Evolutionary conservation across 305 asterid genomes (phyloP).

Genomic region (Caryopteris hybrid): DNA sequence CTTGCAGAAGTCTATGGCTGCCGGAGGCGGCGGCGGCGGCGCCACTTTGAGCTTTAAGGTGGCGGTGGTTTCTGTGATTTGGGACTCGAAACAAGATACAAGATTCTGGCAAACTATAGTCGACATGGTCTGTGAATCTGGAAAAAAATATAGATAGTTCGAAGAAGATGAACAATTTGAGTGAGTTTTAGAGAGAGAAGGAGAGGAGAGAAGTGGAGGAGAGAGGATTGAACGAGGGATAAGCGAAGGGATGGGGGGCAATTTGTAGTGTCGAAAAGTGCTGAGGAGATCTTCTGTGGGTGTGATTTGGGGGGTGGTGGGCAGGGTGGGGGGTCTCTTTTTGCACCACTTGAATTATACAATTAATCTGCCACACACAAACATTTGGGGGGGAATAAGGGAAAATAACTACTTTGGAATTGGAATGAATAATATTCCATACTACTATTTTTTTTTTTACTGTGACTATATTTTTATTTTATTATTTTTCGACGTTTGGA

Average conservation of each 20-base stretch:
- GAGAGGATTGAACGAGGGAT: conserved; percentile 43
- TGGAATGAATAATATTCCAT: conserved; percentile 9
- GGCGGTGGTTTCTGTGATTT: conserved; percentile 38
- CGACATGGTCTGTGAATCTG: conserved; percentile 32
- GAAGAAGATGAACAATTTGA: not conserved
- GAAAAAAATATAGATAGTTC: not conserved
- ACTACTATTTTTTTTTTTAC: not conserved
- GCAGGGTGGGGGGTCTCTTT: conserved; percentile 18
- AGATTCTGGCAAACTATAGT: conserved; percentile 45
- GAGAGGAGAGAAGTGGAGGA: conserved; percentile 7
- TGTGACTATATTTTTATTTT: not conserved
- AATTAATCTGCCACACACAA: conserved; percentile 28
- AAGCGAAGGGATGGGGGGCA: conserved; percentile 42
- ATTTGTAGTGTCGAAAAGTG: conserved; percentile 63
- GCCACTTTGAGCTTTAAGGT: conserved; percentile 44
- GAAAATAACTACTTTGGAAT: conserved; percentile 8
- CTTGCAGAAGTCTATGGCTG: not conserved
- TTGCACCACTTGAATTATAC: conserved; percentile 48
- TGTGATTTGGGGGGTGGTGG: not conserved
- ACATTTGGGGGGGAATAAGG: not conserved
- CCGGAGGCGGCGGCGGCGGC: conserved; percentile 21
- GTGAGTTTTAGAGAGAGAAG: not conserved
- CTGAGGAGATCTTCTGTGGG: conserved; percentile 21
- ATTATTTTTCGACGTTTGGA: not conserved
- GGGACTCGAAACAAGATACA: conserved; percentile 40